These are phyloP conservation scores for Setaria italica DNA, from an alignment of 202 grass and related monocot species.

Conservation along the genomic window DNA sequence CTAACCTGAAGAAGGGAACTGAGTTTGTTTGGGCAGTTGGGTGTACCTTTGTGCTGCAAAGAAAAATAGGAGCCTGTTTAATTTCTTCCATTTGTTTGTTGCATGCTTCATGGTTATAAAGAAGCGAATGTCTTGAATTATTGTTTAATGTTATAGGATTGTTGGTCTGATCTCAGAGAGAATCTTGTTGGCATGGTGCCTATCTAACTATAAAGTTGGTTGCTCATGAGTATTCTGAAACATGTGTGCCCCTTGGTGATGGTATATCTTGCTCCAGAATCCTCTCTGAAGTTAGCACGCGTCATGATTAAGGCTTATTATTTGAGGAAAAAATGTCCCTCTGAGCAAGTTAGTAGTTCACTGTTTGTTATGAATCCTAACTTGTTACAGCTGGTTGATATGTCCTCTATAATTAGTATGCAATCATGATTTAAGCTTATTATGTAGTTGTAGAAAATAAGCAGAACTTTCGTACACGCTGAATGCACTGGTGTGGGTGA, in stretches of 20 bases:
- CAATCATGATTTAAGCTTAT: background rate
- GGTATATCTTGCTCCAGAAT: background rate
- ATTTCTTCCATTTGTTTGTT: background rate
- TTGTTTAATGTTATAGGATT: background rate
- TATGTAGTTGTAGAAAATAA: background rate
- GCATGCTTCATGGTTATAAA: background rate
- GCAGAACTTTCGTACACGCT: background rate
- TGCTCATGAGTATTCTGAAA: background rate
- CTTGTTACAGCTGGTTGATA: background rate
- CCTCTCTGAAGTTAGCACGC: background rate
- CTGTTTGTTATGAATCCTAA: background rate
- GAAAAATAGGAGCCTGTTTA: background rate
- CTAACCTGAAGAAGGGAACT: too few relatives aligned
- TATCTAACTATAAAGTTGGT: background rate
- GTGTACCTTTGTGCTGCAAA: background rate
- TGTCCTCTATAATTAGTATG: background rate
- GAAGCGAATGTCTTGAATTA: background rate
- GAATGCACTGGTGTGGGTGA: background rate
- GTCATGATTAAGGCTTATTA: background rate
- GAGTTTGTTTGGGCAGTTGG: background rate
- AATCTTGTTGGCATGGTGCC: background rate
- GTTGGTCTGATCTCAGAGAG: background rate
- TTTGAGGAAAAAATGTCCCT: background rate
- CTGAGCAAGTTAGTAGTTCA: background rate
- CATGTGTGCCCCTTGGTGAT: background rate